These are phyloP conservation scores for Neoscytalidium dimidiatum DNA, from an alignment of 2,329 filamentous ascomycete species.

Conservation along the genomic window DNA sequence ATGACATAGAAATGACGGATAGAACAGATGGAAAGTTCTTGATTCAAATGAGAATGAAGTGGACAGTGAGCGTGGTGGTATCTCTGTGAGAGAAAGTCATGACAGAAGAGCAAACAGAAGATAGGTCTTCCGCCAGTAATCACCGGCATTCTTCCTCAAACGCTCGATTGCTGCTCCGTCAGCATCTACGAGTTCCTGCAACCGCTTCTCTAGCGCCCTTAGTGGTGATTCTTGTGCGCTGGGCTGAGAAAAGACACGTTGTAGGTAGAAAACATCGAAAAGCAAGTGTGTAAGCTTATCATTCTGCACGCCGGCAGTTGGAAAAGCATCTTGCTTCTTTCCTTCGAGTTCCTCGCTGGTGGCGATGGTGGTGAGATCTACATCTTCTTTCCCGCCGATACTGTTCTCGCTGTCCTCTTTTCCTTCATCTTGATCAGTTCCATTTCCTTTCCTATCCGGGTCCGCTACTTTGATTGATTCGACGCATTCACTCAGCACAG, in stretches of 20 bases:
- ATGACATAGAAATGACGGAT: too few relatives aligned
- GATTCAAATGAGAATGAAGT: not conserved
- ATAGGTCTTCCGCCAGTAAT: constrained; percentile 82
- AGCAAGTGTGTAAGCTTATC: constrained; percentile 40
- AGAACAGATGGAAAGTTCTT: too few relatives aligned
- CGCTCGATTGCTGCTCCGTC: constrained; percentile 52
- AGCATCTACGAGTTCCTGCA: constrained; percentile 53
- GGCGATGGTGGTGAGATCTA: too few relatives aligned
- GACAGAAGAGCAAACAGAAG: constrained; percentile 76
- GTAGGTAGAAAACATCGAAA: constrained; percentile 49
- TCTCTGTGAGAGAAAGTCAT: not conserved
- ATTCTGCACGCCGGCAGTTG: constrained; percentile 23
- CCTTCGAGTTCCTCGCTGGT: too few relatives aligned
- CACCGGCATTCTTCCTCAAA: constrained; percentile 64
- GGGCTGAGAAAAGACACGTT: constrained; percentile 29
- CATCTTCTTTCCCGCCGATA: too few relatives aligned
- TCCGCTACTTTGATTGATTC: constrained; percentile 20
- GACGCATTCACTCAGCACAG: constrained; percentile 39
- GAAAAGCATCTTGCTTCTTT: not conserved
- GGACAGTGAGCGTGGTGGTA: not conserved
- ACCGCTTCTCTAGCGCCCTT: constrained; percentile 30
- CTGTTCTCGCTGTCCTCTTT: constrained; percentile 17
- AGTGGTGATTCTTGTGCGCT: constrained; percentile 16
- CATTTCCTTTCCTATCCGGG: not conserved
- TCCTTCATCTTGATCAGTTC: constrained; percentile 10